Conservation (phyloP, 78 protist species). For the Chrysochromulina tobinii region DNA sequence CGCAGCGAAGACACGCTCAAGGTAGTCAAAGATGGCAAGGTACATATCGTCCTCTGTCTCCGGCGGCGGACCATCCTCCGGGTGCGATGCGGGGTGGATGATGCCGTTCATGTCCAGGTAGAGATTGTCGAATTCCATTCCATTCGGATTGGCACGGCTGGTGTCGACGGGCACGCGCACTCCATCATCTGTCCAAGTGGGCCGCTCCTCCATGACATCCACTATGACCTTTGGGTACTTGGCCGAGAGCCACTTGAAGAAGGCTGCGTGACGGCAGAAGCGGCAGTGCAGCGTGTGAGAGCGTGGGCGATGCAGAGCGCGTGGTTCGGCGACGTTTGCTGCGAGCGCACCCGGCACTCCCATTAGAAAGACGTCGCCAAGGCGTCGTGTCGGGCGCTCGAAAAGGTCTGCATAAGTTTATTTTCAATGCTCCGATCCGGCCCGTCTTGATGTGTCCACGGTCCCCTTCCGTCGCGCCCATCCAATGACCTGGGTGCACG, state of each 20-base stretch:
- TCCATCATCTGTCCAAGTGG: constrained; percentile 50
- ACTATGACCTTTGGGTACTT: constrained; percentile 83
- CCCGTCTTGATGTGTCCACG: too few species aligned
- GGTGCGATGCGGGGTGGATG: constrained; percentile 41
- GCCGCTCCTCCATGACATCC: constrained; percentile 48
- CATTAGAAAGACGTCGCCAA: too few species aligned
- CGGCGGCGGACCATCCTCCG: constrained; percentile 53
- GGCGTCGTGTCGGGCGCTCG: too few species aligned
- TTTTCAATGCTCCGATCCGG: too few species aligned
- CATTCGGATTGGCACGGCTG: constrained; percentile 77
- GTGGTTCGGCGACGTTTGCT: too few species aligned
- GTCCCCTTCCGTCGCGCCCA: too few species aligned
- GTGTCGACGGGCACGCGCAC: constrained; percentile 50
- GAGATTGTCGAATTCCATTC: constrained; percentile 89
- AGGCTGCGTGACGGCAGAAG: constrained; percentile 55
- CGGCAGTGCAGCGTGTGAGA: too few species aligned
- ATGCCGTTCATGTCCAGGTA: constrained; percentile 98
- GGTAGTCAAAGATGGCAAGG: constrained; percentile 41
- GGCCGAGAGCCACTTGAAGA: constrained; percentile 83
- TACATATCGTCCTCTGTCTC: constrained; percentile 22
- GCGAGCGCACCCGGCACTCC: too few species aligned
- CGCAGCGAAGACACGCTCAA: constrained; percentile 90
- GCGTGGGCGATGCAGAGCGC: too few species aligned
- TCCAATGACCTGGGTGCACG: too few species aligned
- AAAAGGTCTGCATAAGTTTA: too few species aligned